Evolutionary conservation across 257 asterid species (phyloP).

Genomic region (Solanum medicagineum): DNA sequence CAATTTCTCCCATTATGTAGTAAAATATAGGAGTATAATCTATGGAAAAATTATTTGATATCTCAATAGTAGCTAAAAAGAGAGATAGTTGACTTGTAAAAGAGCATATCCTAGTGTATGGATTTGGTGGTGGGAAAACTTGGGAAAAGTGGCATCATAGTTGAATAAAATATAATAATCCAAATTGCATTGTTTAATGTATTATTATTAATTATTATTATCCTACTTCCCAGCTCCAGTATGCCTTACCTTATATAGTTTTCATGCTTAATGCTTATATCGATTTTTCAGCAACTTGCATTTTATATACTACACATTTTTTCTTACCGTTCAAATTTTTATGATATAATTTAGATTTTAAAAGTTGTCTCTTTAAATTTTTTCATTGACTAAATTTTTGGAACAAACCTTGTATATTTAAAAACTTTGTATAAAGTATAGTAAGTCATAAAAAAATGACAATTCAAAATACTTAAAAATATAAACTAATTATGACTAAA

Average conservation of each 20-base stretch:
- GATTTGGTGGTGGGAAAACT: background rate
- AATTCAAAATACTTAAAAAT: background rate
- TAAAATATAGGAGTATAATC: background rate
- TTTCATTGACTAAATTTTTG: background rate
- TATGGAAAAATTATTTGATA: background rate
- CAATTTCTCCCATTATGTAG: background rate
- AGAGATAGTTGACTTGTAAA: background rate
- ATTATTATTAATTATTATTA: background rate
- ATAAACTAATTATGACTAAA: background rate
- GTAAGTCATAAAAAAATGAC: background rate
- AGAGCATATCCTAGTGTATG: background rate
- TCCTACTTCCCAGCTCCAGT: background rate
- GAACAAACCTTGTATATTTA: background rate
- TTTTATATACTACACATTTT: background rate
- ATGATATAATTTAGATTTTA: accelerated
- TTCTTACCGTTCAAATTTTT: background rate
- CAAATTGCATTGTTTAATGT: background rate
- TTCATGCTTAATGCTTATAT: background rate
- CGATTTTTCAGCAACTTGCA: background rate
- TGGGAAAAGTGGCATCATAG: background rate
- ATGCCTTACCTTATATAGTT: background rate
- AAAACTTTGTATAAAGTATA: background rate
- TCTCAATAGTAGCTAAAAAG: background rate
- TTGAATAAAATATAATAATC: background rate
- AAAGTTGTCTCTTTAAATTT: background rate